Evolutionary conservation across 2,329 filamentous ascomycete genomes (phyloP).

Genomic region (Fusarium pseudocircinatum): DNA sequence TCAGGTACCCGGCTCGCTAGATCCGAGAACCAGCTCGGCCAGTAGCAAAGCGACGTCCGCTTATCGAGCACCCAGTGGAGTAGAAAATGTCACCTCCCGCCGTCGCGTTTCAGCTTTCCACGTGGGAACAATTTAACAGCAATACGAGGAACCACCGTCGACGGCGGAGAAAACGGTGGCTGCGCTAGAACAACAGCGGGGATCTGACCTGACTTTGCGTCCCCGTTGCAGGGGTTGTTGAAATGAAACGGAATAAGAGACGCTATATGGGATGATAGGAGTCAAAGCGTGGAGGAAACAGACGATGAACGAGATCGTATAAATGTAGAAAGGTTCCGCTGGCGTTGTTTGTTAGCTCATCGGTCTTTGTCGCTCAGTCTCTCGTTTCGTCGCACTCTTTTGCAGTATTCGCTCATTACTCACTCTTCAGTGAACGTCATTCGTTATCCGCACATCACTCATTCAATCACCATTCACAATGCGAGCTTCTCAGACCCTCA

Average conservation of each 20-base stretch:
- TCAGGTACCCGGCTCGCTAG: background rate
- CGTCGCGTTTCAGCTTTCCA: background rate
- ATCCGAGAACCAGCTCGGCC: background rate
- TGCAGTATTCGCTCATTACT: background rate
- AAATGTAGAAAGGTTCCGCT: background rate
- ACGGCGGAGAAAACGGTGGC: background rate
- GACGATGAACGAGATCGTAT: background rate
- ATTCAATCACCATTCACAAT: background rate
- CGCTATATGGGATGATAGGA: background rate
- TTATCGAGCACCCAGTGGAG: background rate
- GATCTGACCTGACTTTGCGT: background rate
- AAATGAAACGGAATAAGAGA: background rate
- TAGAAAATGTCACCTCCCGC: background rate
- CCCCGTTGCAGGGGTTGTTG: background rate
- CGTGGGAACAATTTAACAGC: no score
- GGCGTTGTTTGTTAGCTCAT: background rate
- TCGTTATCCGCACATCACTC: background rate
- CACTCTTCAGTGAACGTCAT: background rate
- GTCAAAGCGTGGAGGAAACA: background rate
- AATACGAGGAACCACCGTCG: background rate
- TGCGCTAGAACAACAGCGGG: background rate
- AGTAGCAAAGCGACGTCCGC: background rate
- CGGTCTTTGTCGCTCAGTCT: background rate
- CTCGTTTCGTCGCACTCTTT: background rate
- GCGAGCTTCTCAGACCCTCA: background rate